Percentiles rank a stretch among this genome's conserved stretches.
These are phyloP conservation scores for Aspergillus pseudotamarii DNA, from an alignment of 2,329 filamentous ascomycete species.

Conservation along the genomic window DNA sequence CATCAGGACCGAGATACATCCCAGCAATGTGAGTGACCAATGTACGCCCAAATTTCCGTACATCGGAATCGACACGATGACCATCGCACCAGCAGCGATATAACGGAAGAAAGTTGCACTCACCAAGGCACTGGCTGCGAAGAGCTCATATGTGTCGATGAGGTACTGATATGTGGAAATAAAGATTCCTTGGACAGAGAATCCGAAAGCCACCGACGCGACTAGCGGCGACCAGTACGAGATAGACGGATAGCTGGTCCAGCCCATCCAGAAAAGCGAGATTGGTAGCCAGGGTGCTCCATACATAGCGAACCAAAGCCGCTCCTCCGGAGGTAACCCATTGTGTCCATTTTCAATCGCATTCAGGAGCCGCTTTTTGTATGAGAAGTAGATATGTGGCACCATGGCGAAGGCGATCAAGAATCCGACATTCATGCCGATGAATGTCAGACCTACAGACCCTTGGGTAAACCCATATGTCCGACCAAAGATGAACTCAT, in stretches of 20 bases:
- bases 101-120: constrained; percentile 46
- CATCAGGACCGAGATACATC: constrained; percentile 37
- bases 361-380: constrained; percentile 34
- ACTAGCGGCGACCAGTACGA: constrained; percentile 54
- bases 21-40: constrained; percentile 47
- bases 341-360: constrained; percentile 30
- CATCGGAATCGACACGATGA: constrained; percentile 36
- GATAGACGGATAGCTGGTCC: constrained; percentile 51
- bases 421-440: constrained; percentile 50
- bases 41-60: constrained; percentile 44
- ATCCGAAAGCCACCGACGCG: constrained; percentile 56
- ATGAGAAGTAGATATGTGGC: constrained; percentile 44
- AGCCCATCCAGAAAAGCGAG: constrained; percentile 61
- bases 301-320: constrained; percentile 58
- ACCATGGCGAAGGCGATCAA: constrained; percentile 41
- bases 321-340: constrained; percentile 54
- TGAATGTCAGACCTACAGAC: constrained; percentile 51
- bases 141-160: constrained; percentile 58
- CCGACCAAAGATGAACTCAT: constrained; percentile 53
- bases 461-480: constrained; percentile 52
- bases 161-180: constrained; percentile 58
- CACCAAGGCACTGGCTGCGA: constrained; percentile 52
- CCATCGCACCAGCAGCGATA: constrained; percentile 39
- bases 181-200: constrained; percentile 53
- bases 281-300: constrained; percentile 54